Evolutionary conservation across 495 filamentous ascomycete species (phyloP).

Genomic region (Penicillium cosmopolitanum): DNA sequence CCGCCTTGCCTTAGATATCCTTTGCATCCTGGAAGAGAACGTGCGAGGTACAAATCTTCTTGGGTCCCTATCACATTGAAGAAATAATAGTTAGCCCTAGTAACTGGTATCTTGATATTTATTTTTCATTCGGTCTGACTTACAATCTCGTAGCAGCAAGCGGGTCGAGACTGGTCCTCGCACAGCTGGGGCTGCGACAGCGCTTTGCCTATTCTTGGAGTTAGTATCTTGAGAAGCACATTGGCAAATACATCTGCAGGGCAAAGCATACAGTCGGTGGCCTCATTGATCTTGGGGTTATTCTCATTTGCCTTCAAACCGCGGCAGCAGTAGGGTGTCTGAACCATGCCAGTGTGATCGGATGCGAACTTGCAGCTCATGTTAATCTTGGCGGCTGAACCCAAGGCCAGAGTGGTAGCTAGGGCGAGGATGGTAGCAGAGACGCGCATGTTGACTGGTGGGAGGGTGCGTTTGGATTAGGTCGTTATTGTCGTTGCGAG

Average conservation of each 20-base stretch:
- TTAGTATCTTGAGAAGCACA: not conserved
- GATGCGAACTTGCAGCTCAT: slow-evolving; percentile 39
- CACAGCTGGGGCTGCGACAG: slow-evolving; percentile 29
- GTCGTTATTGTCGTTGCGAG: not conserved
- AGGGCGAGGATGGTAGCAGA: slow-evolving; percentile 26
- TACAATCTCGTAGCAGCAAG: slow-evolving; percentile 30
- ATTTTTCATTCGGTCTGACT: not conserved
- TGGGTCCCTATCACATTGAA: slow-evolving; percentile 21
- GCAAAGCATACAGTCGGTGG: slow-evolving; percentile 32
- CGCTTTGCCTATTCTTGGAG: not conserved
- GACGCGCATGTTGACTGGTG: slow-evolving; percentile 35
- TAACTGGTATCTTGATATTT: not conserved
- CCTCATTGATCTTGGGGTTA: slow-evolving; percentile 34
- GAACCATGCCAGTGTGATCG: slow-evolving; percentile 40
- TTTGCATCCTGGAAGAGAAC: slow-evolving; percentile 28
- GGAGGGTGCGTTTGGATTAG: slow-evolving; percentile 1
- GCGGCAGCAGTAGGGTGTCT: slow-evolving; percentile 45
- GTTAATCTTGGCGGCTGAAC: slow-evolving; percentile 31
- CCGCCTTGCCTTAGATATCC: slow-evolving; percentile 16
- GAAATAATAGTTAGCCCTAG: not conserved
- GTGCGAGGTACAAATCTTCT: slow-evolving; percentile 39
- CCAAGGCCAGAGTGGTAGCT: slow-evolving; percentile 26
- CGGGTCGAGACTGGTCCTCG: slow-evolving; percentile 34
- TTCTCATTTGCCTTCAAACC: slow-evolving; percentile 23
- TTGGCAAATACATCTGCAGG: not conserved